Conservation (phyloP, 495 filamentous ascomycete genomes). For the Penicillium roqueforti region DNA sequence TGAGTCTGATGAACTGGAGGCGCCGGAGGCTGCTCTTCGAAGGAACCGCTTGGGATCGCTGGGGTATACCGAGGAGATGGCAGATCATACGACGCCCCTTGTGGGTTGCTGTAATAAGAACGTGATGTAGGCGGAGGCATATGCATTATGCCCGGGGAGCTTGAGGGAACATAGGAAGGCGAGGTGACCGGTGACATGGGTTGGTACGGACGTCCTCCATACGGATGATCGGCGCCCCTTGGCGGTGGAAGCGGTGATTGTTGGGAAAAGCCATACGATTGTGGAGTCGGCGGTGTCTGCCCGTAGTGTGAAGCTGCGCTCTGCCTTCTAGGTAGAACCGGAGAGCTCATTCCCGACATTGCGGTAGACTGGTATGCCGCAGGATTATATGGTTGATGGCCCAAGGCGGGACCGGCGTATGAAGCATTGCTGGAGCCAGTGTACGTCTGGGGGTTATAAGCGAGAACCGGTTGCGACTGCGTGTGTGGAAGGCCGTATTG, state of each 20-base stretch:
- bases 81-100: slow-evolving; percentile 27
- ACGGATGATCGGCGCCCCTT: slow-evolving; percentile 45
- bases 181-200: slow-evolving; percentile 20
- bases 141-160: slow-evolving; percentile 20
- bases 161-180: slow-evolving; percentile 23
- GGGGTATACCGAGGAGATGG: slow-evolving; percentile 28
- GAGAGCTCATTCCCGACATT: slow-evolving; percentile 24
- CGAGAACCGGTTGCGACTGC: slow-evolving; percentile 40
- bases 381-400: slow-evolving; percentile 68
- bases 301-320: slow-evolving; percentile 31
- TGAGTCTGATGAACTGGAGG: slow-evolving; percentile 44
- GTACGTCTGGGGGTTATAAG: slow-evolving; percentile 43
- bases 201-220: slow-evolving; percentile 36
- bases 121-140: slow-evolving; percentile 22
- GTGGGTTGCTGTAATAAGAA: slow-evolving; percentile 25
- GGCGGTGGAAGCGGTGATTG: slow-evolving; percentile 44
- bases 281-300: slow-evolving; percentile 33
- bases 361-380: slow-evolving; percentile 55
- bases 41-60: slow-evolving; percentile 21
- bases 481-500: slow-evolving; percentile 66
- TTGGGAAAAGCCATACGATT: slow-evolving; percentile 33
- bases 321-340: slow-evolving; percentile 29
- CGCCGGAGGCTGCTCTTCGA: slow-evolving; percentile 43
- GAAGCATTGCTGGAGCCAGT: slow-evolving; percentile 34
- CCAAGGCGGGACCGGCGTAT: slow-evolving; percentile 21